Evolutionary conservation across 2,329 filamentous ascomycete species (phyloP).

Genomic region (Septoria petroselini): DNA sequence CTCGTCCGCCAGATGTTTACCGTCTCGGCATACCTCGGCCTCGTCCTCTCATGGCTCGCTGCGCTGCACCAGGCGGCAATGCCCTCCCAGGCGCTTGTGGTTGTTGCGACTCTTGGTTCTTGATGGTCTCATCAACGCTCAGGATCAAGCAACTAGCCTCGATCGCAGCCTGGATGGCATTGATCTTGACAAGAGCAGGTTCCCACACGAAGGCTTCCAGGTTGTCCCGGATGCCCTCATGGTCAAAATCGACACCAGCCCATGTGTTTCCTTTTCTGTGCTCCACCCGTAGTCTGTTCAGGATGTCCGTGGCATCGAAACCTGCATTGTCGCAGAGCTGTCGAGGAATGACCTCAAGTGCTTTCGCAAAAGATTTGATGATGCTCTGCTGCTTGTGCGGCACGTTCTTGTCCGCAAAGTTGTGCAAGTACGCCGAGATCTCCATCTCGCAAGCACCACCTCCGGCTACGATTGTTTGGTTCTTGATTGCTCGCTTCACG

Average conservation of each 20-base stretch:
- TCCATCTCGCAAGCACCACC: constrained; percentile 97
- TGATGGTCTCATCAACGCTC: constrained; percentile 96
- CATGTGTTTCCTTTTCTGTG: constrained; percentile 89
- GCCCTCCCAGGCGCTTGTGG: constrained; percentile 76
- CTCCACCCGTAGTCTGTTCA: constrained; percentile 93
- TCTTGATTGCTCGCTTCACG: constrained; percentile 95
- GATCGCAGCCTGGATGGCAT: constrained; percentile 91
- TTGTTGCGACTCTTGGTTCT: constrained; percentile 84
- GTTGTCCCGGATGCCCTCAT: constrained; percentile 91
- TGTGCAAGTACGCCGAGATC: constrained; percentile 86
- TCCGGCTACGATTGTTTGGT: constrained; percentile 89
- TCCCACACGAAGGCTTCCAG: constrained; percentile 97
- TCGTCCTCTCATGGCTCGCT: constrained; percentile 79
- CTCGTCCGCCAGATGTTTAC: not conserved
- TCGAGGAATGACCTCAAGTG: constrained; percentile 90
- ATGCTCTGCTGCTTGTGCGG: constrained; percentile 94
- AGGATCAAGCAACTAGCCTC: constrained; percentile 95
- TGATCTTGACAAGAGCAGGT: constrained; percentile 91
- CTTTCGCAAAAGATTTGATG: constrained; percentile 97
- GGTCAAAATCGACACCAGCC: constrained; percentile 92
- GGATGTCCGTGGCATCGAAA: constrained; percentile 95
- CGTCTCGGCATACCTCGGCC: constrained; percentile 77
- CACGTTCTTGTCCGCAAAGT: constrained; percentile 87
- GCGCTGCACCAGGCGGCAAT: constrained; percentile 65
- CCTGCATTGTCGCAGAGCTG: constrained; percentile 98